Base-by-base conservation (phyloP, 2,329 filamentous ascomycete species). In the Claviceps quebecensis region DNA sequence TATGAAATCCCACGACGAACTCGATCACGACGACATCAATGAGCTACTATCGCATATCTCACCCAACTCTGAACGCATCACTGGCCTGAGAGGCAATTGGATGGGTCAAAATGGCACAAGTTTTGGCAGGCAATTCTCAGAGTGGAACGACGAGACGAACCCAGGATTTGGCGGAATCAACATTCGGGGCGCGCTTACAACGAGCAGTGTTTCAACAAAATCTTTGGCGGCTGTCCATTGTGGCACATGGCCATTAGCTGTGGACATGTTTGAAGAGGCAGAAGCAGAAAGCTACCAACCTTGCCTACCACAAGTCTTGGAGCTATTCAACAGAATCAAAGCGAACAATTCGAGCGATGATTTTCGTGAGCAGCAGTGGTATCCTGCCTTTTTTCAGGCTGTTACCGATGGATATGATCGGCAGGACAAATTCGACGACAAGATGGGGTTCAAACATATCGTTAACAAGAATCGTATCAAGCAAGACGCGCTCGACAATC, bases 211-310 rank as follows among this genome's bases (percentile, higher is more conserved):
- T 38, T 72, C 70, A 0, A 59, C 70, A 38, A 73, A 73, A 56
- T 71, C 68, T 50, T 46, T 72, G 39, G 61, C 64, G 0, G 68
- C 63, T 2, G 66, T 65, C 4, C 53, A 71, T 13, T 73, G 71
- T 46, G 70, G 71, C 6, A 57, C 72, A 11, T 64, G 60, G 0
- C 69, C 70, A 1, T 53, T 73, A 7, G 62, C 68, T 1, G 66
- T 62, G 1, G 69, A 73, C 45, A 55, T 54, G 54, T 55, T 69
- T 67, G 51, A 71, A 70, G 71, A 73, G 50, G 65, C 65, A 45
- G 57, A 65, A n/a, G 59, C 69, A 14, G 67, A 72, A 45, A 60
- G 71, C 34, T 73, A 73, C 55, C 70, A 73, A 44, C 71, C 71
- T 0, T 73, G 71, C 46, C 52, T 73, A 46, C 67, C 71, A 1